These are phyloP conservation scores for Heliamphora exappendiculata DNA, from an alignment of 148 eudicot species.

Conservation along the genomic window DNA sequence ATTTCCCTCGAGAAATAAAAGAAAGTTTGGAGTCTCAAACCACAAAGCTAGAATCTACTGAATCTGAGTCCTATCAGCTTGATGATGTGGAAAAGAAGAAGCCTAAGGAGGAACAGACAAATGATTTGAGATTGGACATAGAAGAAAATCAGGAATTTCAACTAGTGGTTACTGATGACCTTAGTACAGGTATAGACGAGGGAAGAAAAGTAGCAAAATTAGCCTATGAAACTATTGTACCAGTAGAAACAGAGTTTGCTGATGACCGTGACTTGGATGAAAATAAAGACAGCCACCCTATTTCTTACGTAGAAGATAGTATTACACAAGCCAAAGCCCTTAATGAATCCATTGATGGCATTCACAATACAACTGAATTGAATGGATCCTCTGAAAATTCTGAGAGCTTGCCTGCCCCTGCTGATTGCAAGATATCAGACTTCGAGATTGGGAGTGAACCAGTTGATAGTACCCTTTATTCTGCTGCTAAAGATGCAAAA, in stretches of 20 bases:
- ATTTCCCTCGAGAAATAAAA: slow-evolving; percentile 15
- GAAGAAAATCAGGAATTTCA: slow-evolving; percentile 18
- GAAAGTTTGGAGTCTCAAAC: slow-evolving; percentile 14
- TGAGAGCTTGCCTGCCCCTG: slow-evolving; percentile 13
- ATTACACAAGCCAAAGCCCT: background rate
- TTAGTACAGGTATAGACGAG: slow-evolving; percentile 3
- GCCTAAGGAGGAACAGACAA: slow-evolving; percentile 20
- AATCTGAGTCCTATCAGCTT: slow-evolving; percentile 7
- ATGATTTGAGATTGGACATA: slow-evolving; percentile 13
- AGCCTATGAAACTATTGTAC: slow-evolving; percentile 16
- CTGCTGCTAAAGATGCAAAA: slow-evolving; percentile 14
- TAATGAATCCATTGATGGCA: background rate
- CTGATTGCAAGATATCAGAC: slow-evolving; percentile 13
- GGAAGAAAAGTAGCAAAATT: slow-evolving; percentile 15
- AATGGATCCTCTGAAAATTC: slow-evolving; percentile 12
- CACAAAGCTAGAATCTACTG: slow-evolving; percentile 13
- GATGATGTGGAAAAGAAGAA: slow-evolving; percentile 17
- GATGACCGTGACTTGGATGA: background rate
- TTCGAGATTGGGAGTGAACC: slow-evolving; percentile 6
- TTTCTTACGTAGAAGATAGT: background rate
- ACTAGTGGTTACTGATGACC: slow-evolving; percentile 3
- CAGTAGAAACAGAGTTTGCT: slow-evolving; percentile 5
- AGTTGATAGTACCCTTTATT: background rate
- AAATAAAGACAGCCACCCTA: slow-evolving; percentile 3
- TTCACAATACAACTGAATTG: slow-evolving; percentile 13